Evolutionary conservation across 2,329 filamentous ascomycete genomes (phyloP).

Genomic region (Hypocrella siamensis): DNA sequence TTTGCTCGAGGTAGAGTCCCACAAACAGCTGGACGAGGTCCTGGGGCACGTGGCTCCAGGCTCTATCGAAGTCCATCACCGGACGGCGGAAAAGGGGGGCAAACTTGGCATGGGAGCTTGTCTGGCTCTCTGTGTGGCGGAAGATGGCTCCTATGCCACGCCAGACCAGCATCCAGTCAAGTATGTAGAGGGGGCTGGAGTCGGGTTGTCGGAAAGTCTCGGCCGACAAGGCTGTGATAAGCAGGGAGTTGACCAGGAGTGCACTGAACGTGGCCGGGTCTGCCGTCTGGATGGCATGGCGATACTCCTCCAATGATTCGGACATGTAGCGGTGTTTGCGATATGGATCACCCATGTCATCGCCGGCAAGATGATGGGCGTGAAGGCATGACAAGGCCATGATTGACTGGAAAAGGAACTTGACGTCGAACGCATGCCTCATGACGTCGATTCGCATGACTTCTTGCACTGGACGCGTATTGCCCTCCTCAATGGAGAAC

Average conservation of each 20-base stretch:
- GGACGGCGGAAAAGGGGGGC: constrained; percentile 32
- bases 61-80: constrained; percentile 26
- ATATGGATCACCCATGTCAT: constrained; percentile 11
- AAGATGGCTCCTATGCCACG: constrained; percentile 34
- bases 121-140: constrained; percentile 13
- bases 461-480: constrained; percentile 19
- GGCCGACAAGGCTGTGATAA: constrained; percentile 34
- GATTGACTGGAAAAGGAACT: constrained; percentile 39
- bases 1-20: constrained; percentile 24
- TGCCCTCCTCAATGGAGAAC: constrained; percentile 25
- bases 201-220: constrained; percentile 32
- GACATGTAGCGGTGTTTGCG: constrained; percentile 28
- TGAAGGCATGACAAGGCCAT: constrained; percentile 35
- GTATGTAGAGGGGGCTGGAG: constrained; percentile 29
- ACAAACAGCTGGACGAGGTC: constrained; percentile 33
- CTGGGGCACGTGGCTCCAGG: constrained; percentile 25
- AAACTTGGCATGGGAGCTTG: constrained; percentile 24
- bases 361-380: constrained; percentile 2
- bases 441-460: constrained; percentile 31
- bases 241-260: constrained; percentile 33
- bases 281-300: constrained; percentile 31
- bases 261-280: constrained; percentile 29
- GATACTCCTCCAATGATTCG: constrained; percentile 34
- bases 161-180: constrained; percentile 43
- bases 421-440: constrained; percentile 32